A percentile compares a stretch with the other conserved stretches of the same genome.
phyloP scores from a whole-genome alignment of 345 rosid genomes.

The Corchorus olitorius region DNA sequence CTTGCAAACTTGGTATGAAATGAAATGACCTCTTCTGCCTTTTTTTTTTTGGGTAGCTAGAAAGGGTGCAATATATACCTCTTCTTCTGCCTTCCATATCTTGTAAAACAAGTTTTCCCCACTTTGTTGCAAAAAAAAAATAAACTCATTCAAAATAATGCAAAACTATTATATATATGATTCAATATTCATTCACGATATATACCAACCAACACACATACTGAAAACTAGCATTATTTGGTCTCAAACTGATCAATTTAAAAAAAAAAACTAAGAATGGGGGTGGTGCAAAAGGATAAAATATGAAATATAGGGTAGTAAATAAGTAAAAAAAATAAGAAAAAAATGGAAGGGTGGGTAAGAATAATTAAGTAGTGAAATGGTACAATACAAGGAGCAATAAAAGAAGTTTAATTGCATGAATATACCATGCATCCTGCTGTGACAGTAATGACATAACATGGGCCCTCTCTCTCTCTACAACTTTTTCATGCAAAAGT shows the following conservation, averaged over 20 bases:
- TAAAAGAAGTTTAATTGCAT: constrained; percentile 33
- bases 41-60: too few relatives aligned
- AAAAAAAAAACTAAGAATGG: neutral
- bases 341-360: neutral
- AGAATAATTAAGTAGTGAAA: constrained; percentile 3
- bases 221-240: neutral
- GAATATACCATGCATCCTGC: constrained; percentile 32
- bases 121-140: neutral
- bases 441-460: constrained; percentile 21
- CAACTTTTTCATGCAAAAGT: constrained; percentile 45
- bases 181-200: too few relatives aligned
- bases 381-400: neutral
- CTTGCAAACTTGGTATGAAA: neutral
- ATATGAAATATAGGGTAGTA: too few relatives aligned
- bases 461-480: constrained; percentile 22
- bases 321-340: neutral
- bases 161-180: too few relatives aligned
- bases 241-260: neutral
- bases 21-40: neutral
- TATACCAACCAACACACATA: too few relatives aligned
- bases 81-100: neutral
- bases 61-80: neutral
- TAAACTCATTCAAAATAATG: too few relatives aligned
- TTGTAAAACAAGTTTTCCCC: neutral
- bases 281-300: too few relatives aligned